These are phyloP conservation scores for Brassica cretica DNA, from an alignment of 345 rosid species.

Conservation along the genomic window DNA sequence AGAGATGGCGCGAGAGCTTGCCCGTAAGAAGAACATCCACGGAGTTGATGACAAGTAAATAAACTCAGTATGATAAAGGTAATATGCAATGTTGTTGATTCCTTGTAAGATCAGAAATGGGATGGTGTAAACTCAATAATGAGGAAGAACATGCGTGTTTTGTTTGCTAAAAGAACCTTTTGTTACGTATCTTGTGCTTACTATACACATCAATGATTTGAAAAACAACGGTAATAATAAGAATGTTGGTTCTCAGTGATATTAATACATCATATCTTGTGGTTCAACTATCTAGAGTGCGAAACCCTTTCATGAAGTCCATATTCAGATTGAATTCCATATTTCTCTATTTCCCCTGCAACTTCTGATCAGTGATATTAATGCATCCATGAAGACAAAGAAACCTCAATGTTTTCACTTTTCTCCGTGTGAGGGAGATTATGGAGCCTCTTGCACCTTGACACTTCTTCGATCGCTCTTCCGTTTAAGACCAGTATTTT, in stretches of 20 bases:
- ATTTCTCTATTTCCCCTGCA: no score
- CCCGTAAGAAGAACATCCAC: slow-evolving; percentile 44
- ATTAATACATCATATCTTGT: not conserved
- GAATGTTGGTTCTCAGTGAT: not conserved
- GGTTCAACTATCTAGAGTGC: no score
- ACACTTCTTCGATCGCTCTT: no score
- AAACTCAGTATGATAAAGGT: not conserved
- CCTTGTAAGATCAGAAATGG: not conserved
- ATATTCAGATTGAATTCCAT: no score
- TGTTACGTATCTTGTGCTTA: not conserved
- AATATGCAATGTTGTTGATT: not conserved
- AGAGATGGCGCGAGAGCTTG: slow-evolving; percentile 56
- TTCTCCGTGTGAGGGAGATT: no score
- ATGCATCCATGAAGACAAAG: no score
- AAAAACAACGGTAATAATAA: not conserved
- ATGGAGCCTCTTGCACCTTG: no score
- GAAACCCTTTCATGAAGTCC: no score
- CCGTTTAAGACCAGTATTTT: no score
- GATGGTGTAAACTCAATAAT: not conserved
- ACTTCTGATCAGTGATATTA: no score
- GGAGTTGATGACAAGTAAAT: not conserved
- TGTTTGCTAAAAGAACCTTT: not conserved
- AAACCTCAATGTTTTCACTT: no score
- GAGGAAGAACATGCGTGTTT: not conserved
- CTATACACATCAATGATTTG: not conserved